A percentile compares a stretch with the other conserved stretches of the same genome.
Conservation (phyloP, 305 asterid species). For the Fraxinus platypoda region DNA sequence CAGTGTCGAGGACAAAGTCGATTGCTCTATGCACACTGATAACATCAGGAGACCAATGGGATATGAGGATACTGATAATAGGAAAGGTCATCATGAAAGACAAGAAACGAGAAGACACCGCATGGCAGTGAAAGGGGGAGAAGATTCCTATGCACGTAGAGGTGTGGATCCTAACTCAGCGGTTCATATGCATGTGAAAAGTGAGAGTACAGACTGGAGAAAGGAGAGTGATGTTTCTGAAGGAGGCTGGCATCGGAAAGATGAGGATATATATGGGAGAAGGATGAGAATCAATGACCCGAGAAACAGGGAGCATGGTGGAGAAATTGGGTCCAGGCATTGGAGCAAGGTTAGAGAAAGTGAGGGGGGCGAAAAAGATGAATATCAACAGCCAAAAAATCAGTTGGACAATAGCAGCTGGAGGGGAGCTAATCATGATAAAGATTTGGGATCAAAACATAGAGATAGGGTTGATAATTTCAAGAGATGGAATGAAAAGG, state of each 20-base stretch:
- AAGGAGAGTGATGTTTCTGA: slow-evolving; percentile 66
- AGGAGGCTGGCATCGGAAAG: slow-evolving; percentile 67
- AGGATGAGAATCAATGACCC: slow-evolving; percentile 58
- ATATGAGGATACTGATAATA: slow-evolving; percentile 44
- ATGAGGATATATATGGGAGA: slow-evolving; percentile 60
- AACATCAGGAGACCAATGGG: slow-evolving; percentile 42
- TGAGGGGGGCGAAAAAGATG: slow-evolving; percentile 65
- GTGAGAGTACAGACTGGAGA: slow-evolving; percentile 54
- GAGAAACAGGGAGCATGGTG: slow-evolving; percentile 62
- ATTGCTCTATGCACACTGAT: slow-evolving; percentile 37
- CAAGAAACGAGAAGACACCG: slow-evolving; percentile 58
- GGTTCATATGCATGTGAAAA: slow-evolving; percentile 42
- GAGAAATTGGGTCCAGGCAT: slow-evolving; percentile 57
- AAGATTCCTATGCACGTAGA: slow-evolving; percentile 51
- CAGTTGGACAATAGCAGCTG: slow-evolving; percentile 58
- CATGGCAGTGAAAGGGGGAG: slow-evolving; percentile 52
- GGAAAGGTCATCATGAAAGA: slow-evolving; percentile 54
- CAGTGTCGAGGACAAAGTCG: slow-evolving; percentile 61
- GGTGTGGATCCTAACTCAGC: slow-evolving; percentile 49
- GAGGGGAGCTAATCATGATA: slow-evolving; percentile 61
- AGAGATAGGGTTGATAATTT: slow-evolving; percentile 64
- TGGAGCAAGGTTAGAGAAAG: slow-evolving; percentile 60
- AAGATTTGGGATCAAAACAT: slow-evolving; percentile 49
- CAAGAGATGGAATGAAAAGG: slow-evolving; percentile 47
- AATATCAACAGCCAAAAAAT: slow-evolving; percentile 50